Evolutionary conservation across 257 asterid genomes (phyloP), one percentile per base, ranked within the genome.

Genomic region (Salvia miltiorrhiza): DNA sequence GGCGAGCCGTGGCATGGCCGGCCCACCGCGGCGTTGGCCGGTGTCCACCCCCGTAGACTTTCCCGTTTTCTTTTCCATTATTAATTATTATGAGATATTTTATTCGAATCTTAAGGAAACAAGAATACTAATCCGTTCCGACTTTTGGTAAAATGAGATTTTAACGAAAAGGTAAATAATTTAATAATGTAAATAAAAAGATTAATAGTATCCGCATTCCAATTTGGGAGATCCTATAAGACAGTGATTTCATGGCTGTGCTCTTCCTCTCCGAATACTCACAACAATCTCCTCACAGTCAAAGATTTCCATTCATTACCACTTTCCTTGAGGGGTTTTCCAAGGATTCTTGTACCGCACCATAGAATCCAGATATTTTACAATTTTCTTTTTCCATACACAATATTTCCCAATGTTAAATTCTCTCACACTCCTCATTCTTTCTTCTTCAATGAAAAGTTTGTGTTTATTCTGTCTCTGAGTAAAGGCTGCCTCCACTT

Each of bases 221-320:
- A 70, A 79, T 67, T 79, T 77, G 54, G 66, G 79, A 70, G 83
- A 81, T 85, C 85, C 95, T 87, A 92, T 89, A 84, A 83, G 81
- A 86, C 61, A 74, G 82, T 74, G 70, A 77, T 61, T 65, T 73
- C 76, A 75, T 72, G 70, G 84, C 75, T 63, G 69, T 43, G 3
- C 1, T 16, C 5, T 7, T 5, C 21, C 4, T 1, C 59, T 52
- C 33, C 9, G 58, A 21, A 52, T 52, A 9, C 56, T 49, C 56
- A 52, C 58, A 28, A 20, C 67, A 40, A 83, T 48, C 82, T 37
- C 4, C 41, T 2, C 37, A 1, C 39, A 16, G 52, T 50, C 73
- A 20, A 48, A 35, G 43, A 32, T 60, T 69, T 60, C 52, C 17
- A 11, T 67, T 28, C 20, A 28, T 20, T 20, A 1, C 12, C 35